phyloP scores from a whole-genome alignment of 306 rosid genomes.

The Dryas alaskensis region DNA sequence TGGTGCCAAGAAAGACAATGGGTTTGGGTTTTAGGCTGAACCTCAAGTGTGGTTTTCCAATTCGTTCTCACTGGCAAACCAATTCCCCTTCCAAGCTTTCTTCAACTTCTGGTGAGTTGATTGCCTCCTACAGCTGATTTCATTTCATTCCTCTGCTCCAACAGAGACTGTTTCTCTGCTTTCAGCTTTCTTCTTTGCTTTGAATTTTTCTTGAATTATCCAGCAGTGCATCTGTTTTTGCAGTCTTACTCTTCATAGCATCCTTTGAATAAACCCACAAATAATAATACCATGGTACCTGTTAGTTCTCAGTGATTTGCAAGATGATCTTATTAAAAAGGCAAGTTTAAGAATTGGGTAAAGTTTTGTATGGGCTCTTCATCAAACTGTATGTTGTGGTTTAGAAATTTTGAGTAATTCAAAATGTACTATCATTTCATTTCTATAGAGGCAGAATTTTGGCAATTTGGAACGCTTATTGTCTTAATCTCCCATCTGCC shows the following conservation, averaged over 20 bases:
- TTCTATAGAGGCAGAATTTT: background rate
- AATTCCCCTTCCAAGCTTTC: slow-evolving; percentile 46
- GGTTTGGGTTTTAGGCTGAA: slow-evolving; percentile 61
- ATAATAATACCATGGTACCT: background rate
- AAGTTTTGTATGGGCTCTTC: background rate
- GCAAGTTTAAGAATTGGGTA: background rate
- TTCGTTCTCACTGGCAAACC: slow-evolving; percentile 45
- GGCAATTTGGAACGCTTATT: background rate
- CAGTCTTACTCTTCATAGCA: background rate
- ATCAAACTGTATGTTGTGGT: background rate
- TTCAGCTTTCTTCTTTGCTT: background rate
- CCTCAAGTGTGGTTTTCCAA: slow-evolving; percentile 43
- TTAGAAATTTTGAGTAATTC: background rate
- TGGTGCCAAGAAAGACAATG: slow-evolving; percentile 41
- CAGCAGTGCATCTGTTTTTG: background rate
- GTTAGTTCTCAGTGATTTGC: background rate
- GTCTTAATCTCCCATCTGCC: background rate
- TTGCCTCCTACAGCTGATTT: background rate
- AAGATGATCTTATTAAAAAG: background rate
- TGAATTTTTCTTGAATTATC: background rate
- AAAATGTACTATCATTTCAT: slow-evolving; percentile 4
- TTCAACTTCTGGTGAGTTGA: slow-evolving; percentile 57
- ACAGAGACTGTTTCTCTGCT: background rate
- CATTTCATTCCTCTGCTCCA: background rate
- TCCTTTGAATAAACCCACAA: background rate